Base-by-base conservation (phyloP, 139 green algal genomes). In the Coelastrella sp. region DNA sequence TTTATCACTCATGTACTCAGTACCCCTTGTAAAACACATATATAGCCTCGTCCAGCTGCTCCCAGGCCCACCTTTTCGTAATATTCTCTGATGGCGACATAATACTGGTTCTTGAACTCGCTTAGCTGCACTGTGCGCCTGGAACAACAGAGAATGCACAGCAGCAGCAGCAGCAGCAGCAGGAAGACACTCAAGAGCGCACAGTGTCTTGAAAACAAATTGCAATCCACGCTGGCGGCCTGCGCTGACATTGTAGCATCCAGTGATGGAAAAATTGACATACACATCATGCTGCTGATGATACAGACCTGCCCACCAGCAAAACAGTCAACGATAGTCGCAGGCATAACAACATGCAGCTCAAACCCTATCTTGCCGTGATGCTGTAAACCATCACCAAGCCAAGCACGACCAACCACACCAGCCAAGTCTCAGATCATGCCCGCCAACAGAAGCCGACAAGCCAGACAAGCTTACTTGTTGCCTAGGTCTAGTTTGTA, bases 71-170 rank as follows among this genome's bases (percentile, higher is more conserved):
- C 92, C 93, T 97, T 95, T 57, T 94, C 82, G 71, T 97, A 96
- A 77, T 87, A 97, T 92, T 96, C 94, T 3, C 95, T 89, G 47
- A 96, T 81, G 58, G 88, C 85, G 4, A 96, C 86, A 23, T 92
- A 94, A 3, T 58, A 58, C 3, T 65, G 84, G 80, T 90, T 92
- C 84, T 95, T 95, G 90, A 94, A 96, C 3, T 92, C 61, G 32
- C 74, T 87, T 3, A 97, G 56, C 1, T 88, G 81, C 13, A 96
- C 92, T 14, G 77, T 66, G 7, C 92, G 85, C 73, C 91, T 94
- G 80, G 19, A 65, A 4, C 56, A 58, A 56, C 11, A 56, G 64
- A 71, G 10, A 71, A 13, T 13, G 11, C 61, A 71, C 82, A 78
- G 47, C 65, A 65, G 80, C 60, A 32, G 79, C 58, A 71, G 77